These are phyloP conservation scores for Sporothrix euskadiensis DNA, from an alignment of 2,329 filamentous ascomycete species.

Conservation along the genomic window DNA sequence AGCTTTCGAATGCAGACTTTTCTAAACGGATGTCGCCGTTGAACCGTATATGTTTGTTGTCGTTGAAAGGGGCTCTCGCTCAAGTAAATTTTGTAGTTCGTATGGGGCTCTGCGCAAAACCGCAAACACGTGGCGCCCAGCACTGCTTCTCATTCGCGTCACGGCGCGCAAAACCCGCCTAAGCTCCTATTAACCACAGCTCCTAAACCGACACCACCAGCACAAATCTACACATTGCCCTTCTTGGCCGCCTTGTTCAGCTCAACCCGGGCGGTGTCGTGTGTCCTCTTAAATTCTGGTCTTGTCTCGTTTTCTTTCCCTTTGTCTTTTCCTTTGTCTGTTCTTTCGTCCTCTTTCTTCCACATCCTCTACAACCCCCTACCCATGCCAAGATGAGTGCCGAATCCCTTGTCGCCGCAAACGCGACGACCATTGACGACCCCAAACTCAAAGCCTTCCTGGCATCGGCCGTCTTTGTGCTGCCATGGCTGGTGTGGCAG, in stretches of 20 bases:
- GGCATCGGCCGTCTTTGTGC: conserved; percentile 31
- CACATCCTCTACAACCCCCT: neutral
- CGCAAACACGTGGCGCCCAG: conserved; percentile 26
- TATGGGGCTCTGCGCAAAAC: neutral
- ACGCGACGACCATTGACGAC: conserved; percentile 7
- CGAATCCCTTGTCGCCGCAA: conserved; percentile 9
- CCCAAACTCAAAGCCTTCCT: conserved; percentile 30
- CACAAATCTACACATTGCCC: neutral
- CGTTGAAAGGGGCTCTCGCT: neutral
- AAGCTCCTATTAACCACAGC: neutral
- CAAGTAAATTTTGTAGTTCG: neutral
- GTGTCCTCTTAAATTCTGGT: neutral
- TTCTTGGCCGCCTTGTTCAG: neutral
- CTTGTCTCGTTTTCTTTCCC: neutral
- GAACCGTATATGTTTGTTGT: neutral
- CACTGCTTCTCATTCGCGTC: conserved; percentile 23
- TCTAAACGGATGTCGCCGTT: neutral
- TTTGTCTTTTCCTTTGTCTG: neutral
- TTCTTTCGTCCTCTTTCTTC: neutral
- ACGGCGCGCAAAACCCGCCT: neutral
- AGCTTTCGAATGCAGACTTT: neutral
- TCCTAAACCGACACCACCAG: neutral
- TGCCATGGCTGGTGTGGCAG: conserved; percentile 32
- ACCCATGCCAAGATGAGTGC: conserved; percentile 17
- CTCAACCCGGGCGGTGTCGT: neutral